Evolutionary conservation across 2,329 filamentous ascomycete genomes (phyloP).

Genomic region (Dissoconium aciculare): DNA sequence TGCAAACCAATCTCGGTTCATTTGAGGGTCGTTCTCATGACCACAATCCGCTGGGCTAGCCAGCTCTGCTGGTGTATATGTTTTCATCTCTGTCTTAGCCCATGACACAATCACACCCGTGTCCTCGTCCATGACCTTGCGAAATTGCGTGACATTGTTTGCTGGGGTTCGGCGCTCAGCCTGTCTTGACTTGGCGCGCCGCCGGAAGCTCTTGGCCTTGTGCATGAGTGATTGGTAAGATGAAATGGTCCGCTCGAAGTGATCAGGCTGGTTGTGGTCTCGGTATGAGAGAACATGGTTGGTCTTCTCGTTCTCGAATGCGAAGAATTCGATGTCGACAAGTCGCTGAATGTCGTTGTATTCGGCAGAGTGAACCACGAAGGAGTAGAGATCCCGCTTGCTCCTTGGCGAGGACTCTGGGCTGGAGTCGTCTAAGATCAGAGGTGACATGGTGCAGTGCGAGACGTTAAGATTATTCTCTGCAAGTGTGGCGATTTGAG

Average conservation of each 20-base stretch:
- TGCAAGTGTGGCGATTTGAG: conserved; percentile 1
- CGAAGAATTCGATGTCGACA: conserved; percentile 31
- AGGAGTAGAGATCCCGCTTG: conserved; percentile 10
- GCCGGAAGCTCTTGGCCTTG: conserved; percentile 4
- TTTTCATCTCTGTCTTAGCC: conserved; percentile 19
- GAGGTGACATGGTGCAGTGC: conserved; percentile 11
- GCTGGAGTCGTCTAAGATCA: conserved; percentile 9
- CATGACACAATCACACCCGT: conserved; percentile 20
- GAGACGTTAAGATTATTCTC: not conserved
- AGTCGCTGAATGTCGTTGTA: conserved; percentile 18
- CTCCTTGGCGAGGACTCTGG: conserved; percentile 7
- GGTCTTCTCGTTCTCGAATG: conserved; percentile 20
- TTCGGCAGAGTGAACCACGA: conserved; percentile 13
- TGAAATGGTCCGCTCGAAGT: conserved; percentile 16
- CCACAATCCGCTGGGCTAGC: conserved; percentile 17
- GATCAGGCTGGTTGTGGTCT: conserved; percentile 15
- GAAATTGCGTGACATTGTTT: conserved; percentile 8
- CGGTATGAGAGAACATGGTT: conserved; percentile 23
- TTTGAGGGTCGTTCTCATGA: conserved; percentile 18
- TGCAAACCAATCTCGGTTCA: conserved; percentile 24
- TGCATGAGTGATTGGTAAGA: conserved; percentile 11
- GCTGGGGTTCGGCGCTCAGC: conserved; percentile 6
- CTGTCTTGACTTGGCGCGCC: conserved; percentile 8
- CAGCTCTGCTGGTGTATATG: conserved; percentile 17
- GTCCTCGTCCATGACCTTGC: conserved; percentile 19